phyloP scores from a whole-genome alignment of 257 asterid species.

The Lycium barbarum region DNA sequence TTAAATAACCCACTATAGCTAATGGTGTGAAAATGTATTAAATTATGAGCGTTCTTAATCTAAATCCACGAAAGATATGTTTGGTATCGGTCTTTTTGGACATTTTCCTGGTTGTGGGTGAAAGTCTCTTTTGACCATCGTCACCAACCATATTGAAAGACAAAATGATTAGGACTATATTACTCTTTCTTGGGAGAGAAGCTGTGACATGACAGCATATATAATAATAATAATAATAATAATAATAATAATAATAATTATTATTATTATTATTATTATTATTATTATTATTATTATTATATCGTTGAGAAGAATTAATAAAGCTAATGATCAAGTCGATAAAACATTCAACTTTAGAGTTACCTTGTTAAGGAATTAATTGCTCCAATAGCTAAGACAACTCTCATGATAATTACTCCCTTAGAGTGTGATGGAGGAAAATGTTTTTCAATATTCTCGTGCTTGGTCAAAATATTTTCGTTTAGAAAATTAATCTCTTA shows the following conservation, averaged over 20 bases:
- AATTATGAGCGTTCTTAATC: background rate
- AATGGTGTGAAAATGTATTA: constrained; percentile 2
- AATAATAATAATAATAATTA: too few relatives aligned
- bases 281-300: too few relatives aligned
- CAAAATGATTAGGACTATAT: constrained; percentile 4
- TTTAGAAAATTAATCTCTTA: too few relatives aligned
- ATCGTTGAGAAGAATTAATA: background rate
- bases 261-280: too few relatives aligned
- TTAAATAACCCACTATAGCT: background rate
- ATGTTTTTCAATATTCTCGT: too few relatives aligned
- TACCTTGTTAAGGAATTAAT: background rate
- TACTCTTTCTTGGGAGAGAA: background rate
- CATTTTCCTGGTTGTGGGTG: background rate
- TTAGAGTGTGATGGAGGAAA: too few relatives aligned
- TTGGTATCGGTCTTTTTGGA: too few relatives aligned
- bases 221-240: background rate
- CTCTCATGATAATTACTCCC: too few relatives aligned
- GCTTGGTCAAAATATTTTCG: too few relatives aligned
- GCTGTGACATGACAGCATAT: background rate
- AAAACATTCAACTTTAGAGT: background rate
- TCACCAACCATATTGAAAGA: constrained; percentile 10
- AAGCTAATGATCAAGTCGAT: background rate
- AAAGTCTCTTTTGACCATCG: background rate
- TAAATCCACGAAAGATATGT: background rate
- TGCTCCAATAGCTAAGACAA: background rate